A percentile compares a stretch with the other conserved stretches of the same genome.
Evolutionary conservation across 306 rosid genomes (phyloP).

Genomic region (Pyrus pyrifolia): DNA sequence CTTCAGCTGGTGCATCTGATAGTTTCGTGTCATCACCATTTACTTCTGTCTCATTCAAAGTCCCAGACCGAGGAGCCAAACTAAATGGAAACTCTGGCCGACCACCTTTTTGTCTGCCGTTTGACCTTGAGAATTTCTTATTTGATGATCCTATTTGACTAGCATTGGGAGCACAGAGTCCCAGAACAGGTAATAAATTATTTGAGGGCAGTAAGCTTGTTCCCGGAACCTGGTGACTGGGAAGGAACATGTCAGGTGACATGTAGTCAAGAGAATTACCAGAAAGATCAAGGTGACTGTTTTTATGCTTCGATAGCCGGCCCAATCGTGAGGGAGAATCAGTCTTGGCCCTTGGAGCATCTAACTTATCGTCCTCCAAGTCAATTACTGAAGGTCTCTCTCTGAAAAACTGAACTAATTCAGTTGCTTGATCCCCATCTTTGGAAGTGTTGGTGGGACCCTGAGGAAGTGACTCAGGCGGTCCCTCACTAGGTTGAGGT

Average conservation of each 20-base stretch:
- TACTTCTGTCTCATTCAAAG: constrained; percentile 46
- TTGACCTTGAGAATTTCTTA: constrained; percentile 51
- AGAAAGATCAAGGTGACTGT: constrained; percentile 46
- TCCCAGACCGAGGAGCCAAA: constrained; percentile 61
- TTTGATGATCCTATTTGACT: constrained; percentile 56
- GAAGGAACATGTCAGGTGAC: constrained; percentile 47
- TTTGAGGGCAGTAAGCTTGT: constrained; percentile 32
- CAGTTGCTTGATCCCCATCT: constrained; percentile 44
- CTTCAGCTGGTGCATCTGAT: constrained; percentile 43
- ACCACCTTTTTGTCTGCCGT: constrained; percentile 57
- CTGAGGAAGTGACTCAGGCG: constrained; percentile 32
- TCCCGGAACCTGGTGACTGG: constrained; percentile 50
- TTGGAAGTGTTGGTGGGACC: constrained; percentile 33
- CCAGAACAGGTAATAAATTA: constrained; percentile 79
- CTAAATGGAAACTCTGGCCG: constrained; percentile 94
- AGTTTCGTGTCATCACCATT: constrained; percentile 45
- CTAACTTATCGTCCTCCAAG: constrained; percentile 56
- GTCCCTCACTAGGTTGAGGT: constrained; percentile 39
- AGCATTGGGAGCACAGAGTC: constrained; percentile 91
- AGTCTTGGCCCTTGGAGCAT: constrained; percentile 36
- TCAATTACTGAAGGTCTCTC: constrained; percentile 48
- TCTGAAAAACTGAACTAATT: constrained; percentile 33
- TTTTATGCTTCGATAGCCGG: constrained; percentile 44
- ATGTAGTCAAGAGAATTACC: constrained; percentile 41
- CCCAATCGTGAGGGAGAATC: constrained; percentile 53